Base-by-base conservation (phyloP, 768 basidiomycete species). In the Lactifluus rugatus region DNA sequence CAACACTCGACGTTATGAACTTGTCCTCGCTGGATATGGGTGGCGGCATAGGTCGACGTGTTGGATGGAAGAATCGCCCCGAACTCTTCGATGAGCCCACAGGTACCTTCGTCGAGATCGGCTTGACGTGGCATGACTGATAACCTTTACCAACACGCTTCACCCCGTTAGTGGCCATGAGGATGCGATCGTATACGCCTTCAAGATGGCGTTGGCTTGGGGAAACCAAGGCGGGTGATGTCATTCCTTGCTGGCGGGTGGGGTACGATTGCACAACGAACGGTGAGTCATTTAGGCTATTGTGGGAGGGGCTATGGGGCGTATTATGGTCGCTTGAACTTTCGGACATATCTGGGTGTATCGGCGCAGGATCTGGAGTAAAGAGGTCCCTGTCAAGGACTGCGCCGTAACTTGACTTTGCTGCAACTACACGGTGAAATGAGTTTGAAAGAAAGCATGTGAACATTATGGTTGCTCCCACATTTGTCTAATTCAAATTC, bases 121-220 rank as follows among this genome's bases (percentile, higher is more conserved):
- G 75, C 23, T 74, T 77, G 52, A 71, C 54, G 61, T 79, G 80
- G 52, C 87, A 81, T 2, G 87, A 89, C 69, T 91, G 86, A 64
- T 91, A 90, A 7, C 89, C 89, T 65, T 81, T 83, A 3, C 89
- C 89, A 8, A 86, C 72, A 28, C 88, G 85, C 66, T 84, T 89
- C 41, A 92, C 88, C 26, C 85, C 85, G 2, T 83, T 80, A 1
- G 86, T 87, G 11, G 87, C 84, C 85, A 89, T 87, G 28, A 91
- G 74, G 73, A 90, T 85, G 42, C 85, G 81, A 63, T 92, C 89
- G 60, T 91, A 92, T 17, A 86, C 84, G 55, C 81, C 81, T 72
- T 90, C 88, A 26, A 87, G 66, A 47, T 78, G 80, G 42, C 78
- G 82, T 57, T 73, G 79, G 56, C 76, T 77, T 0, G 85, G 83